Base-by-base conservation (phyloP, 2,329 filamentous ascomycete genomes). In the Fusarium ramigenum region DNA sequence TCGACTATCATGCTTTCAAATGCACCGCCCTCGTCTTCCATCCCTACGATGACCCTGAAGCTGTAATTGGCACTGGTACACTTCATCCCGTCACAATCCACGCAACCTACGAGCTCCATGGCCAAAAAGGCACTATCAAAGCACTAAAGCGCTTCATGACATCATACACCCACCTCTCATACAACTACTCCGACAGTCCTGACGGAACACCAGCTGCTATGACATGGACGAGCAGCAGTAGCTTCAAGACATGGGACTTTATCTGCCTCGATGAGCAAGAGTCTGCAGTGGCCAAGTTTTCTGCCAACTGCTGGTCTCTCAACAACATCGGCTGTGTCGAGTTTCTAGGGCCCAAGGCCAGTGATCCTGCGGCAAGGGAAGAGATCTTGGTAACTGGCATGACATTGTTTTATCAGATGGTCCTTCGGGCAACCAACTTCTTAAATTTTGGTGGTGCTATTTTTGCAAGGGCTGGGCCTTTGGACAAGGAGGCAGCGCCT, bases 171-270 rank as follows among this genome's bases (percentile, higher is more conserved):
- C 74, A 77, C 34, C 40, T 76, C 1, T 77, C 75, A 1, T 64
- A 69, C 59, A 66, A 64, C 53, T 77, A 67, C 62, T 72, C 72
- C 12, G 25, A 60, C 37, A 42, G 19, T 21, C 16, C 37, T 10
- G 64, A 58, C 9, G 66, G 66, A 3, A 44, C 64, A 2, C 75
- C 68, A 0, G 60, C 61, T 18, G 60, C 74, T 12, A 77, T 77
- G 75, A 72, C 58, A 19, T 77, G 75, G 75, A 57, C 67, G 2
- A 75, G 70, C 40, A 37, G 25, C 0, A 57, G 58, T 16, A 58
- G 54, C 47, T 74, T 77, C 56, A 76, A 72, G 66, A 73, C 57
- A 10, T 77, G 75, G 75, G 66, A 75, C 36, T 77, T 77, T 39
- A 70, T 69, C 42, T 77, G 75, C 11, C 56, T 73, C 7, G 73